A percentile compares a stretch with the other conserved stretches of the same genome.
Conservation (phyloP, 768 basidiomycete species). For the Infundibulicybe gibba region DNA sequence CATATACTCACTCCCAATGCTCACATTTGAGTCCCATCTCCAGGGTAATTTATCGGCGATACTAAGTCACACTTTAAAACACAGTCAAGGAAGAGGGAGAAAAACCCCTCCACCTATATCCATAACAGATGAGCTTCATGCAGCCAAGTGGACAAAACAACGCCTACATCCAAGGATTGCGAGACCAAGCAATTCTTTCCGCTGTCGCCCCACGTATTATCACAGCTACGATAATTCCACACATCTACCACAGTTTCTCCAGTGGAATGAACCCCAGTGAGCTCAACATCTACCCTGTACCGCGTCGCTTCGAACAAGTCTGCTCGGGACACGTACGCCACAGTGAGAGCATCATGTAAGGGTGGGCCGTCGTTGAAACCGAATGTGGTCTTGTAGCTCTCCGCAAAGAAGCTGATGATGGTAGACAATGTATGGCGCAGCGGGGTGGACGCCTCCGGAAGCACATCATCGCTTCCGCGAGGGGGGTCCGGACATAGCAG, state of each 20-base stretch:
- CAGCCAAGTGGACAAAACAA: neutral
- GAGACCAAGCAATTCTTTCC: constrained; percentile 79
- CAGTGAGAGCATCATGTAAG: constrained; percentile 80
- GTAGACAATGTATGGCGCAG: constrained; percentile 76
- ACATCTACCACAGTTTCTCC: constrained; percentile 84
- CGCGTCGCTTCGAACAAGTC: constrained; percentile 58
- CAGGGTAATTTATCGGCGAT: constrained; percentile 52
- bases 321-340: constrained; percentile 72
- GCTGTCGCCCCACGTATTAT: constrained; percentile 66
- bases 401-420: constrained; percentile 70
- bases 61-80: constrained; percentile 53
- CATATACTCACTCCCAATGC: neutral
- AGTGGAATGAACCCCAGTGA: constrained; percentile 56
- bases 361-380: constrained; percentile 86
- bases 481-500: constrained; percentile 39
- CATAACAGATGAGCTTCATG: neutral
- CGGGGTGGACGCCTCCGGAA: constrained; percentile 33
- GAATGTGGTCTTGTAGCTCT: constrained; percentile 68
- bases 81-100: constrained; percentile 59
- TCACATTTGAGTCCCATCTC: neutral
- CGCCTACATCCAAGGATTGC: constrained; percentile 60
- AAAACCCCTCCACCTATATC: constrained; percentile 58
- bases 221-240: constrained; percentile 56
- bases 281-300: constrained; percentile 83
- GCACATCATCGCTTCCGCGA: constrained; percentile 11